Evolutionary conservation across 2,329 filamentous ascomycete species (phyloP).

Genomic region (Alternaria arbusti): DNA sequence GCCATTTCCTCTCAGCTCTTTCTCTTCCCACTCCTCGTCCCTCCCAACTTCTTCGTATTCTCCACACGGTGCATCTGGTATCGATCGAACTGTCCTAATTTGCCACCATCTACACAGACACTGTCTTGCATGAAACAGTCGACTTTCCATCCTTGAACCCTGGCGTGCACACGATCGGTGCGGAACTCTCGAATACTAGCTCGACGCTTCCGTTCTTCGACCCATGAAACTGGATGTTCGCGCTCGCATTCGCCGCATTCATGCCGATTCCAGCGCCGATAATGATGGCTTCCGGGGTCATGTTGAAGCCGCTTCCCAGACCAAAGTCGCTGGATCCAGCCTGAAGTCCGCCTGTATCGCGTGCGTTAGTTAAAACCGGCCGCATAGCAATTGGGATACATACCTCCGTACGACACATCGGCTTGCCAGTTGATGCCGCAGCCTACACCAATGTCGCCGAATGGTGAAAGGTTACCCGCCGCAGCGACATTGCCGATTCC

Average conservation of each 20-base stretch:
- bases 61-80: not conserved
- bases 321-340: slow-evolving; percentile 15
- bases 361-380: not conserved
- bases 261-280: slow-evolving; percentile 13
- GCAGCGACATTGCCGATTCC: slow-evolving; percentile 16
- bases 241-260: slow-evolving; percentile 9
- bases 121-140: slow-evolving; percentile 4
- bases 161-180: slow-evolving; percentile 3
- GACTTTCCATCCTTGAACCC: slow-evolving; percentile 3
- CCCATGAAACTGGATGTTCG: slow-evolving; percentile 12
- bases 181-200: slow-evolving; percentile 7
- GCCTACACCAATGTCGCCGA: slow-evolving; percentile 16
- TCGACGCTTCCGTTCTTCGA: slow-evolving; percentile 12
- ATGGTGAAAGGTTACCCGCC: slow-evolving; percentile 9
- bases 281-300: slow-evolving; percentile 1
- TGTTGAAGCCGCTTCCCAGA: slow-evolving; percentile 14
- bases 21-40: not conserved
- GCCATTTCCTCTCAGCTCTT: not conserved
- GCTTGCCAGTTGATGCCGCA: slow-evolving; percentile 17
- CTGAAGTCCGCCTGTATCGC: slow-evolving; percentile 11
- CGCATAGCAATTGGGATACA: not conserved
- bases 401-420: slow-evolving; percentile 14
- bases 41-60: not conserved
- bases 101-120: not conserved
- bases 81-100: not conserved